phyloP scores from a whole-genome alignment of 345 rosid species.

The Ailanthus altissimus region DNA sequence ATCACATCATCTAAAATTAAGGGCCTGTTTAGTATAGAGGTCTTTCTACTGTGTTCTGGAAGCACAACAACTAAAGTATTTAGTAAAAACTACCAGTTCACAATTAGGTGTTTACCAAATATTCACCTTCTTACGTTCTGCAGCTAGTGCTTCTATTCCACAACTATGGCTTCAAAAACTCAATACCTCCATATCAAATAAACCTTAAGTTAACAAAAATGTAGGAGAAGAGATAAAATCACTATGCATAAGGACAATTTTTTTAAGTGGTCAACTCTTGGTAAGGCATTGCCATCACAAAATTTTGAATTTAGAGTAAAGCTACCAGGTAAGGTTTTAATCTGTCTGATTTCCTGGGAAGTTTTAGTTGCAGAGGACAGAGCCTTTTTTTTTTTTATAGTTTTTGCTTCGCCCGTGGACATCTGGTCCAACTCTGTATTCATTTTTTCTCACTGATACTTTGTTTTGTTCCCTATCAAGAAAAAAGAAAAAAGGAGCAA shows the following conservation, averaged over 20 bases:
- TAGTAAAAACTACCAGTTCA: no score
- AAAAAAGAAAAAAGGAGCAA: neutral
- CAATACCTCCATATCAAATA: no score
- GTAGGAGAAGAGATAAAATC: neutral
- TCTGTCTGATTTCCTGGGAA: neutral
- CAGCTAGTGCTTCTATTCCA: no score
- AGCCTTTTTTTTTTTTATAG: neutral
- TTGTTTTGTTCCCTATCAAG: neutral
- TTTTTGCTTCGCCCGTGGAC: neutral
- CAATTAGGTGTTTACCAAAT: no score
- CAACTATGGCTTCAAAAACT: no score
- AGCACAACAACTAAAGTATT: no score
- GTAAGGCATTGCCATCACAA: neutral
- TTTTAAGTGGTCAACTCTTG: neutral
- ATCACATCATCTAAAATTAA: neutral
- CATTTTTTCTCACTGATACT: neutral
- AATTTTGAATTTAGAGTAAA: neutral
- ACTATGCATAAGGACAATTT: neutral
- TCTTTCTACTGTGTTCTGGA: no score
- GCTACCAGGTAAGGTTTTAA: neutral
- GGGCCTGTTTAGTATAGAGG: no score
- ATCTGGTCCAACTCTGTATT: neutral
- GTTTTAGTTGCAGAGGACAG: neutral
- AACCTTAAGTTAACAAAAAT: no score
- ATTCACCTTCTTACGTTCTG: no score